A percentile compares a stretch with the other conserved stretches of the same genome.
Conservation (phyloP, 176 grass and related monocot genomes). For the Cocos nucifera region DNA sequence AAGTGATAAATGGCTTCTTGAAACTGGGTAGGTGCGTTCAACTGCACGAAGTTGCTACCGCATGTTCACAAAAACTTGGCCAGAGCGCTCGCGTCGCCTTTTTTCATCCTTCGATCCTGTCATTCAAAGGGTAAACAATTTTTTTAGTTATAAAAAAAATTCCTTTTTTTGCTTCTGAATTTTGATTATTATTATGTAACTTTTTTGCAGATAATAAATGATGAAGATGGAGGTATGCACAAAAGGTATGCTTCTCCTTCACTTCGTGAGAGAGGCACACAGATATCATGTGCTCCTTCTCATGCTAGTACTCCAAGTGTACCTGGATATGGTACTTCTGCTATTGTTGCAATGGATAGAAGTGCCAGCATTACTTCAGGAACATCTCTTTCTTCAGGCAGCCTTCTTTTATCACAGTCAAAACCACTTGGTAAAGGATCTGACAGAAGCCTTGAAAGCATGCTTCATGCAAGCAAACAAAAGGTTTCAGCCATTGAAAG, state of each 20-base stretch:
- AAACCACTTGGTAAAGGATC: constrained; percentile 47
- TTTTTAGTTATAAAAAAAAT: background rate
- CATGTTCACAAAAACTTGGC: constrained; percentile 92
- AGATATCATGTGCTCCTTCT: constrained; percentile 44
- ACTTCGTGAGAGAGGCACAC: constrained; percentile 64
- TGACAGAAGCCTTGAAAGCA: constrained; percentile 87
- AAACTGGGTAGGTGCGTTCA: constrained; percentile 62
- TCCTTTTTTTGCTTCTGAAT: constrained; percentile 1
- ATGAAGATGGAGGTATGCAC: constrained; percentile 92
- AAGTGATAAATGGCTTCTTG: background rate
- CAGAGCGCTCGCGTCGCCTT: constrained; percentile 66
- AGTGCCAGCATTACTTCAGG: constrained; percentile 57
- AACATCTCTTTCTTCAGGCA: constrained; percentile 58
- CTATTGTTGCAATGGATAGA: constrained; percentile 98
- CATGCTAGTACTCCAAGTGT: constrained; percentile 42
- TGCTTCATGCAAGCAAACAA: constrained; percentile 93
- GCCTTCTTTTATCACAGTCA: constrained; percentile 58
- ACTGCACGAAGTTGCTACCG: constrained; percentile 84
- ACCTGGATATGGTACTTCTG: constrained; percentile 83
- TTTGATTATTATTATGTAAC: constrained; percentile 6
- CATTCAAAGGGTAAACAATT: constrained; percentile 64
- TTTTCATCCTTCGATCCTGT: constrained; percentile 86
- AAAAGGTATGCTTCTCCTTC: constrained; percentile 92
- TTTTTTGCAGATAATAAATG: constrained; percentile 73
- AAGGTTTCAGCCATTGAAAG: constrained; percentile 99